Percentiles rank a stretch among this genome's conserved stretches.
Evolutionary conservation across 495 filamentous ascomycete species (phyloP).

Genomic region (Lasiosphaeriaceae sp.): DNA sequence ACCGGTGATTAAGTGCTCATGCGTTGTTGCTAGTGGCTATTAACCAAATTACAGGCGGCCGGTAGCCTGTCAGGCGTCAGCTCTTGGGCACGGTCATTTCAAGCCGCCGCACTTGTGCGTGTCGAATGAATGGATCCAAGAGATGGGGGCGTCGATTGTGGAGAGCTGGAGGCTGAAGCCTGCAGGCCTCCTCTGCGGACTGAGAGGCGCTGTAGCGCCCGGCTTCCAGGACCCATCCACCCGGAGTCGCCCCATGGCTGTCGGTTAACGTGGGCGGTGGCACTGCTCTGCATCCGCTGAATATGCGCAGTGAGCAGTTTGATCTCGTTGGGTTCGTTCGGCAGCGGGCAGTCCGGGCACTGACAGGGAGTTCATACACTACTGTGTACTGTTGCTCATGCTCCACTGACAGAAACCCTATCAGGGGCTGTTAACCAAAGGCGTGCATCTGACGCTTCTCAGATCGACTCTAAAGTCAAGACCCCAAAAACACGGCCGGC

Average conservation of each 20-base stretch:
- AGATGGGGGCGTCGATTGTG: background rate
- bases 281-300: too few species aligned
- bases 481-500: too few species aligned
- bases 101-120: conserved; percentile 3
- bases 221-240: background rate
- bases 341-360: too few species aligned
- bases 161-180: background rate
- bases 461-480: background rate
- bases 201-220: background rate
- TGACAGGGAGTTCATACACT: too few species aligned
- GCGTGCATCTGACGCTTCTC: background rate
- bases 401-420: background rate
- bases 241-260: background rate
- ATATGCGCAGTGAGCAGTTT: too few species aligned
- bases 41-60: conserved; percentile 23
- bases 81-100: conserved; percentile 13
- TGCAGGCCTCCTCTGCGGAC: background rate
- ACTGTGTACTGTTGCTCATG: background rate
- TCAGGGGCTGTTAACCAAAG: background rate
- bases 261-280: background rate
- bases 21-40: conserved; percentile 22
- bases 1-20: conserved; percentile 19
- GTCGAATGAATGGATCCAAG: conserved; percentile 8
- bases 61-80: conserved; percentile 18
- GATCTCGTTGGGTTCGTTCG: too few species aligned